phyloP scores from a whole-genome alignment of 164 flowering plant species.

The Akebia trifoliata region DNA sequence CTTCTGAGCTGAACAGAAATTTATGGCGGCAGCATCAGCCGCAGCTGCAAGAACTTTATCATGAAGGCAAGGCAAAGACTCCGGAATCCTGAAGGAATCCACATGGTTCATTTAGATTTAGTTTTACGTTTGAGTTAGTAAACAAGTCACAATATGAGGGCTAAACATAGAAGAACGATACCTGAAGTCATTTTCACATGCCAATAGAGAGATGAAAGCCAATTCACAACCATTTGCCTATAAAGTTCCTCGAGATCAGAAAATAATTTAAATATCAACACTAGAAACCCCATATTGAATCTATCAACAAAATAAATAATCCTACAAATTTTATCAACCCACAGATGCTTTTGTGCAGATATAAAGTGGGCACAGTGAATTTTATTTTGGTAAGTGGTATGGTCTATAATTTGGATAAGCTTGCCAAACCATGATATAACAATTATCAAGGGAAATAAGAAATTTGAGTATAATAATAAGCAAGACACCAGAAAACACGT shows the following conservation, averaged over 20 bases:
- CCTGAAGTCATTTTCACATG: constrained; percentile 54
- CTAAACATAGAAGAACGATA: constrained; percentile 19
- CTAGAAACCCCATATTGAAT: constrained; percentile 2
- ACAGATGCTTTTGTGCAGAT: neutral
- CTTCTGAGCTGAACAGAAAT: constrained; percentile 38
- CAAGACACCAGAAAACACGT: no score
- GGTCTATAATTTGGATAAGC: neutral
- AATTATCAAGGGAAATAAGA: neutral
- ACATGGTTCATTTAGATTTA: constrained; percentile 7
- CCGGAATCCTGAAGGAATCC: constrained; percentile 43
- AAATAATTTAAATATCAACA: neutral
- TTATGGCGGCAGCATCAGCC: constrained; percentile 52
- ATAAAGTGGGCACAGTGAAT: neutral
- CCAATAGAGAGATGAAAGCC: constrained; percentile 58
- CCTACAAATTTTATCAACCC: neutral
- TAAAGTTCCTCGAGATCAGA: constrained; percentile 8
- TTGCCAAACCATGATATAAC: neutral
- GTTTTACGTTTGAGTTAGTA: neutral
- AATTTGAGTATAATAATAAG: no score
- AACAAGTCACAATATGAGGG: neutral
- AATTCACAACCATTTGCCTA: constrained; percentile 73
- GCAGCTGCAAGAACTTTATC: constrained; percentile 91
- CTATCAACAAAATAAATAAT: neutral
- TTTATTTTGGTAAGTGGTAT: neutral
- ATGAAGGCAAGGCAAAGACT: constrained; percentile 68